A percentile compares a stretch with the other conserved stretches of the same genome.
Conservation (phyloP, 306 rosid species). For the Cucumis melo region DNA sequence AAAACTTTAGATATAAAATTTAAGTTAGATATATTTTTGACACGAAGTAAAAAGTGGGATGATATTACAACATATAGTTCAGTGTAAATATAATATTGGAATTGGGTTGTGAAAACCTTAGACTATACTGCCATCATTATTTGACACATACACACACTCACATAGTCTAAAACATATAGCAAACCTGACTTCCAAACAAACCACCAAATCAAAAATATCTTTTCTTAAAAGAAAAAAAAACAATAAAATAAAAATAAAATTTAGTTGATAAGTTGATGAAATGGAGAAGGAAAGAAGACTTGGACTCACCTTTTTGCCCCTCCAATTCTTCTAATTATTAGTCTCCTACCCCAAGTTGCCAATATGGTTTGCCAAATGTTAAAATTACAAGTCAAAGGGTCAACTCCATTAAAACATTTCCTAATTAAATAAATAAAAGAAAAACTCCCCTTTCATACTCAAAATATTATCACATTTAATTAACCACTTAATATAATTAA, state of each 20-base stretch:
- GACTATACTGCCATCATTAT: neutral
- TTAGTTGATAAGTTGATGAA: neutral
- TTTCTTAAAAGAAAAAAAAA: neutral
- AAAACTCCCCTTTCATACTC: neutral
- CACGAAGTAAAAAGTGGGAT: no score
- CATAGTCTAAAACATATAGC: neutral
- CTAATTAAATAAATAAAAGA: neutral
- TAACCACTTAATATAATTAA: conserved; percentile 1
- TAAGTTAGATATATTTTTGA: no score
- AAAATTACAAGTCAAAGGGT: neutral
- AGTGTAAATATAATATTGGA: neutral
- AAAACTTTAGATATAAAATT: no score
- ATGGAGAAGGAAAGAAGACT: neutral
- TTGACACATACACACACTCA: neutral
- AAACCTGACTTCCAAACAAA: conserved; percentile 3
- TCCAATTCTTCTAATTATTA: neutral
- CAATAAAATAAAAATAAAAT: neutral
- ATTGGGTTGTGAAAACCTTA: neutral
- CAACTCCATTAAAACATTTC: neutral
- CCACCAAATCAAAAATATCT: neutral
- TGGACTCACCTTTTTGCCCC: neutral
- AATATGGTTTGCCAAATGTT: neutral
- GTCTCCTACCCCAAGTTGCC: neutral
- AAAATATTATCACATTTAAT: neutral
- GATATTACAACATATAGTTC: no score